phyloP scores from a whole-genome alignment of 2,329 filamentous ascomycete genomes.

The Drechslerella dactyloides region DNA sequence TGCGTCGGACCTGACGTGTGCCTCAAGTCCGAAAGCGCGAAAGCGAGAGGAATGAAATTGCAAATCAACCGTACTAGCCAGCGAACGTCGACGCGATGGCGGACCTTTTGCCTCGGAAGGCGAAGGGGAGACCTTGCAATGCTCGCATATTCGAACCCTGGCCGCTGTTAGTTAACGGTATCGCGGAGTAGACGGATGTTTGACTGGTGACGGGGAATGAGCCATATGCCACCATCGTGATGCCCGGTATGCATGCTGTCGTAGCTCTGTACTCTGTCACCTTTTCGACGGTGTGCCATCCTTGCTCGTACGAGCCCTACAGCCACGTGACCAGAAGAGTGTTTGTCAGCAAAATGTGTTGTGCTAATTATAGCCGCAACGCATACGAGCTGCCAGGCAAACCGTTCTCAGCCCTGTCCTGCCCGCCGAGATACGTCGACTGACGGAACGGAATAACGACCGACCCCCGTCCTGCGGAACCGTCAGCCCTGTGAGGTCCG shows the following conservation, averaged over 20 bases:
- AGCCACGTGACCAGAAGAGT: neutral
- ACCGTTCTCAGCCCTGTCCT: too few species aligned
- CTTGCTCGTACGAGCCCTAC: neutral
- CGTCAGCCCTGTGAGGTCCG: too few species aligned
- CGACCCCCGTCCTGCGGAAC: too few species aligned
- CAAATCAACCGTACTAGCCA: neutral
- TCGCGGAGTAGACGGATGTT: too few species aligned
- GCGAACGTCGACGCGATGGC: neutral
- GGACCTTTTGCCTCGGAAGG: neutral
- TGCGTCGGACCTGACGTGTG: conserved; percentile 15
- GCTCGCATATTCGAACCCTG: too few species aligned
- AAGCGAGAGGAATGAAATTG: neutral
- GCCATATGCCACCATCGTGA: too few species aligned
- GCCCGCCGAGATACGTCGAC: neutral
- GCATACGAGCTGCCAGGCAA: neutral
- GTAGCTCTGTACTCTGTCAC: too few species aligned
- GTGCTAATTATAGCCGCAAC: neutral
- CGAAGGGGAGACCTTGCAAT: neutral
- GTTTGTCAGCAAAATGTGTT: neutral
- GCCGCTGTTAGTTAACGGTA: too few species aligned
- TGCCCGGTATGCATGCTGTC: too few species aligned
- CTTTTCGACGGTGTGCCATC: too few species aligned
- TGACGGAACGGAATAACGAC: neutral
- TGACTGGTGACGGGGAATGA: too few species aligned
- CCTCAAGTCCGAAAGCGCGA: conserved; percentile 42